phyloP scores from a whole-genome alignment of 345 rosid genomes.

The Pugionium dolabratum region DNA sequence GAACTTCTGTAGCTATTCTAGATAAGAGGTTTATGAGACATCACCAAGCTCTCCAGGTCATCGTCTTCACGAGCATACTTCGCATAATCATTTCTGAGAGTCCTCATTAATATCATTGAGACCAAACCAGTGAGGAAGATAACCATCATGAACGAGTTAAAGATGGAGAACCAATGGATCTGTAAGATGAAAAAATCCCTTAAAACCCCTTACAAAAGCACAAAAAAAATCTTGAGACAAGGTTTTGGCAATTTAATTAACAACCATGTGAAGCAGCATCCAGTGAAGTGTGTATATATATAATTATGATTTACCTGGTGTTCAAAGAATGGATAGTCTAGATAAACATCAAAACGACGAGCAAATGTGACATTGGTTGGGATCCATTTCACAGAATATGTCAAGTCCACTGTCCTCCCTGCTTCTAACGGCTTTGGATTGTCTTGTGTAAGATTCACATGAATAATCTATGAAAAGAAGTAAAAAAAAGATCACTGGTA shows the following conservation, averaged over 20 bases:
- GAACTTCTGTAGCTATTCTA: neutral
- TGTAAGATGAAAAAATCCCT: slow-evolving; percentile 43
- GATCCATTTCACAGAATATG: slow-evolving; percentile 79
- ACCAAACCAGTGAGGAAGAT: slow-evolving; percentile 98
- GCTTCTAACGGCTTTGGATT: slow-evolving; percentile 69
- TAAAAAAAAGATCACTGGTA: neutral
- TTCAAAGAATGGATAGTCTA: slow-evolving; percentile 94
- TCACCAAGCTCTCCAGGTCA: slow-evolving; percentile 90
- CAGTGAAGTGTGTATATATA: neutral
- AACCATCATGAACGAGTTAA: slow-evolving; percentile 99
- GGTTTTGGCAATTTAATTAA: neutral
- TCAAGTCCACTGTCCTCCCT: slow-evolving; percentile 65
- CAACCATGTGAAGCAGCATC: neutral
- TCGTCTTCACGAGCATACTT: slow-evolving; percentile 97
- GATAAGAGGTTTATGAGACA: slow-evolving; percentile 23
- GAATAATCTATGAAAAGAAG: slow-evolving; percentile 63
- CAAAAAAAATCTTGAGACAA: neutral
- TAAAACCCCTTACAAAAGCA: neutral
- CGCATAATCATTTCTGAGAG: slow-evolving; percentile 92
- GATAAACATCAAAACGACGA: slow-evolving; percentile 90
- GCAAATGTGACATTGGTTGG: slow-evolving; percentile 73
- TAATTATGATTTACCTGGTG: slow-evolving; percentile 62
- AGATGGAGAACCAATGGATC: slow-evolving; percentile 99
- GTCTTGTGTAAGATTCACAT: slow-evolving; percentile 83
- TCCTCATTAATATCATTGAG: slow-evolving; percentile 97